Conservation (phyloP, 306 rosid species). For the Cyamopsis tetragonoloba region DNA sequence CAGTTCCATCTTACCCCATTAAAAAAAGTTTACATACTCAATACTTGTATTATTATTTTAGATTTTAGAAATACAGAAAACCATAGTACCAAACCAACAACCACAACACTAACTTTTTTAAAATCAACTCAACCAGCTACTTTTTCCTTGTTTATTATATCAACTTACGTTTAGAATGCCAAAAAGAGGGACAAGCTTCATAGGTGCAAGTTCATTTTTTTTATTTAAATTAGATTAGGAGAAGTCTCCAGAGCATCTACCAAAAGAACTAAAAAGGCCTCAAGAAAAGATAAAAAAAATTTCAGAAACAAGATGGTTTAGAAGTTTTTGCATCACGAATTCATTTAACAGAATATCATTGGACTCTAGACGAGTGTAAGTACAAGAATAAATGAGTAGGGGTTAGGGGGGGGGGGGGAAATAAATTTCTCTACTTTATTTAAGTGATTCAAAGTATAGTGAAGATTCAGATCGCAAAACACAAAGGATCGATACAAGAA, state of each 20-base stretch:
- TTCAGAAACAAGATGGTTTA: not conserved
- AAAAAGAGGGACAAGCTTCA: not conserved
- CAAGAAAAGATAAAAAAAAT: too few relatives aligned
- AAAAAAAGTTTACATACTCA: too few relatives aligned
- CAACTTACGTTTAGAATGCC: not conserved
- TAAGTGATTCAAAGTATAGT: constrained; percentile 13
- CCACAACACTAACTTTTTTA: too few relatives aligned
- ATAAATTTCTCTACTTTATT: constrained; percentile 30
- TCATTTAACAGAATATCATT: not conserved
- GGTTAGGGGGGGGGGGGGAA: too few relatives aligned
- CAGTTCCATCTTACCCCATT: too few relatives aligned
- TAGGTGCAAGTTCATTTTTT: not conserved
- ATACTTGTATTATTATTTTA: too few relatives aligned
- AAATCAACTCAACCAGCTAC: too few relatives aligned
- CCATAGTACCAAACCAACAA: too few relatives aligned
- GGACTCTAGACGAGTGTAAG: not conserved
- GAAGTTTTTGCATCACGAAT: not conserved
- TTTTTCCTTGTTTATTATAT: too few relatives aligned
- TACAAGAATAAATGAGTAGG: too few relatives aligned
- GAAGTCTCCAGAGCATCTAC: not conserved
- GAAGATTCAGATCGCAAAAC: constrained; percentile 11
- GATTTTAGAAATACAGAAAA: too few relatives aligned
- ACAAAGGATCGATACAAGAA: not conserved
- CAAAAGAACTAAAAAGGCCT: too few relatives aligned
- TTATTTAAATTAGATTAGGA: not conserved